Evolutionary conservation across 257 asterid genomes (phyloP).

Genomic region (Lycium ferocissimum): DNA sequence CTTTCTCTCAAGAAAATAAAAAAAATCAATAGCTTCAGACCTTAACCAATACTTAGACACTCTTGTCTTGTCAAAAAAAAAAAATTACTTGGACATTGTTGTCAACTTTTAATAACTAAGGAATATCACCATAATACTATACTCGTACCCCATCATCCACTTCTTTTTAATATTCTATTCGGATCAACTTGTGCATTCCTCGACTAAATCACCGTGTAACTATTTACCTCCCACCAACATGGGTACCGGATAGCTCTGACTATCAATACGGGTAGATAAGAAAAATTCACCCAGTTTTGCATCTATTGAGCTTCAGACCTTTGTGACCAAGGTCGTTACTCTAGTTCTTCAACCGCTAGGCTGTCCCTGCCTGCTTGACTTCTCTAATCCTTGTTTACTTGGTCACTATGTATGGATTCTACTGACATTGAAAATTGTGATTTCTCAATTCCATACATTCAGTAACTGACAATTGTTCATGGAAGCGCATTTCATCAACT

Average conservation of each 20-base stretch:
- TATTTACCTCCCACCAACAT: not conserved
- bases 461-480: no score
- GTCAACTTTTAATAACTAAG: not conserved
- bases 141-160: not conserved
- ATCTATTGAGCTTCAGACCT: not conserved
- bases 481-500: not conserved
- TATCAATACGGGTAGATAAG: not conserved
- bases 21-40: constrained; percentile 7
- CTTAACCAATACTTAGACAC: not conserved
- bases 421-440: no score
- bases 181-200: not conserved
- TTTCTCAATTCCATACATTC: no score
- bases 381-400: no score
- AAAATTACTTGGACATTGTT: not conserved
- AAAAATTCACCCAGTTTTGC: not conserved
- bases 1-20: not conserved
- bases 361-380: not conserved
- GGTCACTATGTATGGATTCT: no score
- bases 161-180: not conserved
- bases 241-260: not conserved
- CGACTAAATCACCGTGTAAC: not conserved
- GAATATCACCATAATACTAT: not conserved
- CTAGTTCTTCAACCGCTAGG: not conserved
- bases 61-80: no score
- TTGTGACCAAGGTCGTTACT: not conserved